Evolutionary conservation across 2,329 filamentous ascomycete species (phyloP).

Genomic region (Alternaria arbusti): DNA sequence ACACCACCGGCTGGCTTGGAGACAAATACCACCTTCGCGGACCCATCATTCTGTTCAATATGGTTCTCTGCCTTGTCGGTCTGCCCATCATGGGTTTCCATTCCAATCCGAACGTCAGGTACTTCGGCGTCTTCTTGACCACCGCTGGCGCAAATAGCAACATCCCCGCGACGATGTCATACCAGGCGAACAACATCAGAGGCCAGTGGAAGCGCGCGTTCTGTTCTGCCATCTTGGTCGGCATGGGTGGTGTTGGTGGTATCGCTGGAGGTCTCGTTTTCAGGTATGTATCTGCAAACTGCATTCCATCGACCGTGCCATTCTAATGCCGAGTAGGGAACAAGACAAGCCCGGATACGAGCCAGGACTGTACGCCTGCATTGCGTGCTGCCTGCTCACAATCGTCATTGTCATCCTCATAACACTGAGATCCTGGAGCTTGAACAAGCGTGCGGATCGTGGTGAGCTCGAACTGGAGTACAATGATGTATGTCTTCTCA

Average conservation of each 20-base stretch:
- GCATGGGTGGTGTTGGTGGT: slow-evolving; percentile 78
- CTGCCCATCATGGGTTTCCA: slow-evolving; percentile 76
- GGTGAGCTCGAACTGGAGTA: slow-evolving; percentile 53
- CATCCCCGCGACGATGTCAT: slow-evolving; percentile 75
- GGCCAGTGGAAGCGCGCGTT: slow-evolving; percentile 90
- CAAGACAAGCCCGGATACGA: slow-evolving; percentile 48
- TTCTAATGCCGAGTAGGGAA: slow-evolving; percentile 6
- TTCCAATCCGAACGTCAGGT: slow-evolving; percentile 62
- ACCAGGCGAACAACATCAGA: slow-evolving; percentile 86
- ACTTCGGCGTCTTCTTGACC: slow-evolving; percentile 78
- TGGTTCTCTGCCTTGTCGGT: slow-evolving; percentile 70
- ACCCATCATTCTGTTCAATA: slow-evolving; percentile 30
- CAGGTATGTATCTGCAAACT: slow-evolving; percentile 33
- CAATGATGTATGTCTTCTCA: slow-evolving; percentile 37
- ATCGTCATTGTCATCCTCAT: slow-evolving; percentile 43
- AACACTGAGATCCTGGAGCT: slow-evolving; percentile 39
- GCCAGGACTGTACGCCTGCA: slow-evolving; percentile 49
- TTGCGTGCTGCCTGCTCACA: slow-evolving; percentile 47
- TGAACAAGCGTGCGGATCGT: slow-evolving; percentile 49
- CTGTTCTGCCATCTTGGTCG: slow-evolving; percentile 76
- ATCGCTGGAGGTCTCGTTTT: slow-evolving; percentile 79
- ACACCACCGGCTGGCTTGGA: slow-evolving; percentile 66
- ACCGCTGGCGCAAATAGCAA: slow-evolving; percentile 80
- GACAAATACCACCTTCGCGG: slow-evolving; percentile 72
- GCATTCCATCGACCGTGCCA: background rate